These are phyloP conservation scores for Hygrophorus pudorinus DNA, from an alignment of 768 basidiomycete species.

Conservation along the genomic window DNA sequence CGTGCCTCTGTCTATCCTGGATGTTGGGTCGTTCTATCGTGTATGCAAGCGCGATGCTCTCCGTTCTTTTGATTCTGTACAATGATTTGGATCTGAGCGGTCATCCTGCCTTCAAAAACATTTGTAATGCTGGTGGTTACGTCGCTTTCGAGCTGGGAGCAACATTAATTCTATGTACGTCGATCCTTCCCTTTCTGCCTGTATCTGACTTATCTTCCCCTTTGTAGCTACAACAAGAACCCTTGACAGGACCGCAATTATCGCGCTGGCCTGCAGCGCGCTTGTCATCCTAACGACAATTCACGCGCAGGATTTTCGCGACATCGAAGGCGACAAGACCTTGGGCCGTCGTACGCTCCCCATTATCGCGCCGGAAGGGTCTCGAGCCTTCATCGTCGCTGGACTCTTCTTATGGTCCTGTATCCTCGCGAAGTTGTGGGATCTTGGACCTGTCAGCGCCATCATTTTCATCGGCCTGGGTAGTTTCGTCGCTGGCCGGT, in stretches of 20 bases:
- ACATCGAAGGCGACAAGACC: constrained; percentile 7
- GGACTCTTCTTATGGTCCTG: constrained; percentile 4
- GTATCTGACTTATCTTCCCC: background rate
- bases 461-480: constrained; percentile 4
- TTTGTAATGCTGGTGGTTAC: constrained; percentile 8
- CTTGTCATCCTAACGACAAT: constrained; percentile 9
- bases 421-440: constrained; percentile 4
- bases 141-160: constrained; percentile 9
- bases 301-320: constrained; percentile 8
- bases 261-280: constrained; percentile 3
- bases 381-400: constrained; percentile 2
- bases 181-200: background rate
- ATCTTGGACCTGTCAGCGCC: background rate
- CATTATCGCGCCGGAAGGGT: constrained; percentile 5
- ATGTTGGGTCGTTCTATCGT: background rate
- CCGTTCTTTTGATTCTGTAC: constrained; percentile 3
- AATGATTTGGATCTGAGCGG: constrained; percentile 5
- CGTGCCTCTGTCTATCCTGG: constrained; percentile 5
- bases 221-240: no score
- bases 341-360: constrained; percentile 9
- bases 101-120: constrained; percentile 7
- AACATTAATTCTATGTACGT: constrained; percentile 4
- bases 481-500: constrained; percentile 5
- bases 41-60: constrained; percentile 2
- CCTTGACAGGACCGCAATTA: background rate